phyloP scores from a whole-genome alignment of 2,329 filamentous ascomycete species.

The Curvularia spicifera region DNA sequence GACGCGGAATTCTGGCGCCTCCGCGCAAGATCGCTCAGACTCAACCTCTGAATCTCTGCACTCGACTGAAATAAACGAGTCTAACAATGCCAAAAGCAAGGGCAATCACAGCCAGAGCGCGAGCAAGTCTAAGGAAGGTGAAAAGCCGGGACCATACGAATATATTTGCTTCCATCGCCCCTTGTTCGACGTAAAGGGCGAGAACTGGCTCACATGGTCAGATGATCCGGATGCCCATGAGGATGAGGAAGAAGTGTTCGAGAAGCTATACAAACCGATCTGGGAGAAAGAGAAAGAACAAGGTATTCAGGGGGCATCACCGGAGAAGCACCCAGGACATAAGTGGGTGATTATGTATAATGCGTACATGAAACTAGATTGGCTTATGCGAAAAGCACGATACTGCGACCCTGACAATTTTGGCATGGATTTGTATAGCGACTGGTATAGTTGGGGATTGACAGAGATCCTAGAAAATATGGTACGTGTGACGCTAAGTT shows the following conservation, averaged over 20 bases:
- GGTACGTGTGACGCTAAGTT: constrained; percentile 8
- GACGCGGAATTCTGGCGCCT: constrained; percentile 8
- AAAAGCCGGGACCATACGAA: constrained; percentile 8
- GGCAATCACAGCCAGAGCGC: not conserved
- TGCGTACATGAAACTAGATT: constrained; percentile 17
- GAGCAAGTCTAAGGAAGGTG: not conserved
- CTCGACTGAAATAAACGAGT: constrained; percentile 4
- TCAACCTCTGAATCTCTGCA: constrained; percentile 11
- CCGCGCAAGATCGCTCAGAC: constrained; percentile 9
- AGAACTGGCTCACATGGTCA: constrained; percentile 12
- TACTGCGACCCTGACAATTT: constrained; percentile 27
- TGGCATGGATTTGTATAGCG: constrained; percentile 23
- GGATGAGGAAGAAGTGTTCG: constrained; percentile 7
- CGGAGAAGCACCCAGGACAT: constrained; percentile 15
- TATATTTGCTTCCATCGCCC: constrained; percentile 26
- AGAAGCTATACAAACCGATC: constrained; percentile 10
- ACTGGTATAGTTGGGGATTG: constrained; percentile 23
- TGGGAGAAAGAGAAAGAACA: constrained; percentile 14
- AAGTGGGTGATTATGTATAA: constrained; percentile 32
- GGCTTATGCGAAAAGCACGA: constrained; percentile 6
- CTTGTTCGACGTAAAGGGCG: constrained; percentile 20
- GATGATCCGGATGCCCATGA: constrained; percentile 6
- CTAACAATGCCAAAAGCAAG: not conserved
- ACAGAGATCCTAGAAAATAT: constrained; percentile 22
- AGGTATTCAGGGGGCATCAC: constrained; percentile 11